A percentile compares a stretch with the other conserved stretches of the same genome.
Evolutionary conservation across 371 early-diverging fungal genomes (phyloP).

Genomic region (Mortierella sp.): DNA sequence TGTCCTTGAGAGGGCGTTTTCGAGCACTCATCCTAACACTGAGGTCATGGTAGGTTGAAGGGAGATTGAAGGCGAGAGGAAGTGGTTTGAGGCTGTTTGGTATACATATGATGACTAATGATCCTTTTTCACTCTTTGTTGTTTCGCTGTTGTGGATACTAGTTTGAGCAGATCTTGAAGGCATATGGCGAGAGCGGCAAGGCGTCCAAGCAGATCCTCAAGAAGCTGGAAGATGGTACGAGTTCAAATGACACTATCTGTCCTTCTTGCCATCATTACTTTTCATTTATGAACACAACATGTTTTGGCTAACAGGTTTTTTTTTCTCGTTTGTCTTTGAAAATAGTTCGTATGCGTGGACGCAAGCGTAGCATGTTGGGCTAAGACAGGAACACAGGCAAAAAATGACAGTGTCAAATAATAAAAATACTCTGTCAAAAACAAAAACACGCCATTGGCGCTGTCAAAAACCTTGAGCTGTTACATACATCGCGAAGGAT

Average conservation of each 20-base stretch:
- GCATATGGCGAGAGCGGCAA: constrained; percentile 71
- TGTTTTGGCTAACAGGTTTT: neutral
- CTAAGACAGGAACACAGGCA: constrained; percentile 52
- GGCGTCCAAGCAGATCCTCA: constrained; percentile 70
- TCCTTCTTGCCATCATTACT: neutral
- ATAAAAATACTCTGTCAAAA: too few species aligned
- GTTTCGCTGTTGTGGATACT: neutral
- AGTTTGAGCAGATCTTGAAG: constrained; percentile 84
- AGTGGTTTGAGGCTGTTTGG: too few species aligned
- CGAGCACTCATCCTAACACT: constrained; percentile 91
- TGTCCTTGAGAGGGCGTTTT: constrained; percentile 96
- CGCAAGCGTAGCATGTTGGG: constrained; percentile 93
- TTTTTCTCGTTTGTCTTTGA: neutral
- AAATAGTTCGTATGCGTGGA: constrained; percentile 87
- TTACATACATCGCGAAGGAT: too few species aligned
- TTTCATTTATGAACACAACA: neutral
- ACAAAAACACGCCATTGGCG: too few species aligned
- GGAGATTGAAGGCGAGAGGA: neutral
- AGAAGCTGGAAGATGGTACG: constrained; percentile 89
- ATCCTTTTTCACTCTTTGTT: neutral
- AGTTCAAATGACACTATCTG: neutral
- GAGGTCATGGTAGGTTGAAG: constrained; percentile 72
- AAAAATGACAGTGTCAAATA: too few species aligned
- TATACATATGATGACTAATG: neutral
- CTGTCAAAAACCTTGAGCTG: too few species aligned